Conservation (phyloP, 2,329 filamentous ascomycete species). For the Aspergillus pseudoglaucus region DNA sequence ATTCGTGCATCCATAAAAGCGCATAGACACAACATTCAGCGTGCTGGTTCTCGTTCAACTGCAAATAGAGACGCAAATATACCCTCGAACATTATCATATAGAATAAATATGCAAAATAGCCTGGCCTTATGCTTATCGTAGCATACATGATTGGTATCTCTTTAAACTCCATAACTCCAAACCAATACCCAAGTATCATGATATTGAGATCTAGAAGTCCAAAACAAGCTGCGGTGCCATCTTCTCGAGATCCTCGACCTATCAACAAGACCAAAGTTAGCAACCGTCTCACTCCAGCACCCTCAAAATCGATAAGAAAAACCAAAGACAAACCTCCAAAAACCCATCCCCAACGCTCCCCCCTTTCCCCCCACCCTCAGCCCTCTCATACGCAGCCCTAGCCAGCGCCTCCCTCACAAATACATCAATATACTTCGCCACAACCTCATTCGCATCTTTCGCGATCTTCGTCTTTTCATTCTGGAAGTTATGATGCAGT, state of each 20-base stretch:
- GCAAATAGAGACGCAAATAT: no score
- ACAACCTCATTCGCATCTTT: slow-evolving; percentile 70
- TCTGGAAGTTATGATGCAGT: slow-evolving; percentile 69
- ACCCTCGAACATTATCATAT: no score
- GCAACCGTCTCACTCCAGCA: slow-evolving; percentile 6
- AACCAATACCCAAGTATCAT: slow-evolving; percentile 3
- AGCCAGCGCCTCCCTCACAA: slow-evolving; percentile 82
- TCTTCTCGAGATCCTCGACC: slow-evolving; percentile 84
- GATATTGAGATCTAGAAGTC: slow-evolving; percentile 56
- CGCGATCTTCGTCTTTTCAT: slow-evolving; percentile 65
- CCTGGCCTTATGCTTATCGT: no score
- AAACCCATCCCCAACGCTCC: slow-evolving; percentile 51
- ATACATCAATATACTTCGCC: slow-evolving; percentile 82
- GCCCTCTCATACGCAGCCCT: slow-evolving; percentile 65
- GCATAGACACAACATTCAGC: no score
- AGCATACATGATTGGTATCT: no score
- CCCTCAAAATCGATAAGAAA: background rate
- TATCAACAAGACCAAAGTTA: slow-evolving; percentile 27
- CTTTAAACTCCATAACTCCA: slow-evolving; percentile 2
- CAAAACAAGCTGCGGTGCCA: slow-evolving; percentile 75
- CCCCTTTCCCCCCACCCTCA: slow-evolving; percentile 31
- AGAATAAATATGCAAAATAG: no score
- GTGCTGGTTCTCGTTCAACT: no score
- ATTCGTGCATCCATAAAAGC: no score
- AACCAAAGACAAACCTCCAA: slow-evolving; percentile 57